Conservation (phyloP, 1,284 basidiomycete genomes). For the Cryptococcus amylolentus region DNA sequence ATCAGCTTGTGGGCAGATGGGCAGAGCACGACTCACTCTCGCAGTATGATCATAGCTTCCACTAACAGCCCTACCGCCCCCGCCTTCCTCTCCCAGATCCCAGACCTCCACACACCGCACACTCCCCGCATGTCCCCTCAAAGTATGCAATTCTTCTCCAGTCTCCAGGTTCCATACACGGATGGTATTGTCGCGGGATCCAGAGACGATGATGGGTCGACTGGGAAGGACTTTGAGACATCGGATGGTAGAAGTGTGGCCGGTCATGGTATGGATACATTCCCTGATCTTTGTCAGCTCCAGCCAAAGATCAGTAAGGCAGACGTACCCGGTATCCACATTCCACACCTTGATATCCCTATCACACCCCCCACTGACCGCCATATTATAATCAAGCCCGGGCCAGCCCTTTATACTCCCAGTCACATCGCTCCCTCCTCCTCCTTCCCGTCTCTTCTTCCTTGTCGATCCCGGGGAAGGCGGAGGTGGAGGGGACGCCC, state of each 20-base stretch:
- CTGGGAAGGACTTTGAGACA: constrained; percentile 85
- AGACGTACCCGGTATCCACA: constrained; percentile 68
- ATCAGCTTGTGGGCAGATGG: not conserved
- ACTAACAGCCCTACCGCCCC: constrained; percentile 30
- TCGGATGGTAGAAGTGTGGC: constrained; percentile 87
- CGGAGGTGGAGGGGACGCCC: no score
- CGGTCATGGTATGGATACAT: constrained; percentile 73
- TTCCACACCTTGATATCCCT: constrained; percentile 90
- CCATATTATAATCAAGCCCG: constrained; percentile 63
- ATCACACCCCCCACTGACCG: constrained; percentile 92
- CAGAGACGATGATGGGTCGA: constrained; percentile 82
- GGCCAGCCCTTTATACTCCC: constrained; percentile 62
- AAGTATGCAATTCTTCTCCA: constrained; percentile 65
- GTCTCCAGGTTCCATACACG: constrained; percentile 90
- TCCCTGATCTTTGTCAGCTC: constrained; percentile 53
- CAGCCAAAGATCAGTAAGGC: not conserved
- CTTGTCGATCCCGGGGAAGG: no score
- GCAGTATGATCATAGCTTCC: constrained; percentile 35
- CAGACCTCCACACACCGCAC: constrained; percentile 75
- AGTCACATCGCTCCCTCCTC: constrained; percentile 58
- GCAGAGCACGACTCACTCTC: constrained; percentile 17
- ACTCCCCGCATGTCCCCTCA: constrained; percentile 75
- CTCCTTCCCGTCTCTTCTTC: not conserved
- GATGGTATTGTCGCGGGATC: constrained; percentile 79
- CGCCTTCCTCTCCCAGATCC: not conserved